Evolutionary conservation across 2,329 filamentous ascomycete genomes (phyloP).

Genomic region (Whalleya microplaca): DNA sequence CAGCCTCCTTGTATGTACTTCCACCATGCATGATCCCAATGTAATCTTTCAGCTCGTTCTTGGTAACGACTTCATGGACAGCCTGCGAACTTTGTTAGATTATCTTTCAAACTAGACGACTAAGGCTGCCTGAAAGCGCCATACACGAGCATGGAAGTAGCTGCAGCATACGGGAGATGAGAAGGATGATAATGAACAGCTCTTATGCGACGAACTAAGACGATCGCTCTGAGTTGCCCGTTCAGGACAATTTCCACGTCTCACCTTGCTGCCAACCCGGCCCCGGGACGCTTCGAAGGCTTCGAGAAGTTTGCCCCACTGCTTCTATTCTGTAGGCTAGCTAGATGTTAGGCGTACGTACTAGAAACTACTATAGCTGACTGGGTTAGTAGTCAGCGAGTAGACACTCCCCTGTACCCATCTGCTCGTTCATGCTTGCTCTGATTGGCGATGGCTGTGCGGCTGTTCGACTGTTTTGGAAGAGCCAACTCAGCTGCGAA

Average conservation of each 20-base stretch:
- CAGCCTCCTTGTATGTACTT: not conserved
- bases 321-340: constrained; percentile 11
- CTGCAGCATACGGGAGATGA: not conserved
- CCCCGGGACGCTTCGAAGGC: constrained; percentile 23
- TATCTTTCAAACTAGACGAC: not conserved
- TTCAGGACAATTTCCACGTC: constrained; percentile 26
- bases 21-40: not conserved
- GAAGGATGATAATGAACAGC: constrained; percentile 6
- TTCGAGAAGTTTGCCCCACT: constrained; percentile 31
- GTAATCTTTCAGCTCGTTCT: not conserved
- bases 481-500: constrained; percentile 16
- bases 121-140: not conserved
- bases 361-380: not conserved
- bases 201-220: constrained; percentile 22
- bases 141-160: not conserved
- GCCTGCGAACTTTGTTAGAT: not conserved
- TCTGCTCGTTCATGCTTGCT: constrained; percentile 14
- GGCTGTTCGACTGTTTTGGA: constrained; percentile 16
- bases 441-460: constrained; percentile 21
- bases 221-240: constrained; percentile 29
- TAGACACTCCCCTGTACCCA: constrained; percentile 20
- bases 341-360: constrained; percentile 3
- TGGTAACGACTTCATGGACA: not conserved
- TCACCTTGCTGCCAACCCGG: constrained; percentile 19
- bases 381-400: constrained; percentile 1